These are phyloP conservation scores for Lactarius quietus DNA, from an alignment of 768 basidiomycete genomes.

Conservation along the genomic window DNA sequence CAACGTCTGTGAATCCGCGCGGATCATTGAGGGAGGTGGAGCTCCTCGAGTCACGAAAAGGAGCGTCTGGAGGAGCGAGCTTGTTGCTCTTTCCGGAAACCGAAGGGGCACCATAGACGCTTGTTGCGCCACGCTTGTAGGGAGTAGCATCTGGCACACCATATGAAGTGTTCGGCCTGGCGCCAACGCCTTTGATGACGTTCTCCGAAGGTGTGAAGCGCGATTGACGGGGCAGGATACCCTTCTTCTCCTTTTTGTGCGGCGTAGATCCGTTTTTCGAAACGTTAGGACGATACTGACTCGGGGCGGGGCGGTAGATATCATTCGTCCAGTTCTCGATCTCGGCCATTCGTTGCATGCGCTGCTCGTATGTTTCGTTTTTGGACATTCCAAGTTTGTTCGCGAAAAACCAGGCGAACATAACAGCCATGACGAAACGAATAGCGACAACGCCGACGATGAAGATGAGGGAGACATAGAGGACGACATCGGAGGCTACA, in stretches of 20 bases:
- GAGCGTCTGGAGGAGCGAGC: conserved; percentile 69
- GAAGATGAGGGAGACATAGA: conserved; percentile 93
- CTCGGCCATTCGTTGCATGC: conserved; percentile 83
- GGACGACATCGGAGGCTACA: conserved; percentile 90
- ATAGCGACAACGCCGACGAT: conserved; percentile 96
- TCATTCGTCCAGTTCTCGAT: conserved; percentile 97
- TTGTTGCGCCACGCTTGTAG: conserved; percentile 53
- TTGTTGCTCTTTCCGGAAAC: conserved; percentile 42
- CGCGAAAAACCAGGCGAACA: conserved; percentile 98
- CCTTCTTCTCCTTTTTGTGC: conserved; percentile 50
- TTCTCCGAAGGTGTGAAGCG: conserved; percentile 74
- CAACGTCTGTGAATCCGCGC: conserved; percentile 54
- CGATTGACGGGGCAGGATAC: conserved; percentile 62
- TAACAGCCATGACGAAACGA: conserved; percentile 93
- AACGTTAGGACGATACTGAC: conserved; percentile 86
- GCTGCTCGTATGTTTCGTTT: conserved; percentile 86
- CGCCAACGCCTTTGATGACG: conserved; percentile 47
- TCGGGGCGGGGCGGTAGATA: conserved; percentile 92
- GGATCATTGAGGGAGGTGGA: conserved; percentile 69
- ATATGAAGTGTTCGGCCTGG: conserved; percentile 60
- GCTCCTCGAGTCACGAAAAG: conserved; percentile 73
- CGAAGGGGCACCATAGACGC: conserved; percentile 30
- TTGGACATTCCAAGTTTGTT: conserved; percentile 93
- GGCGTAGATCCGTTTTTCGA: conserved; percentile 55
- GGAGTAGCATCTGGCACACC: conserved; percentile 60